Conservation (phyloP, 257 asterid species). For the Mitragyna speciosa region DNA sequence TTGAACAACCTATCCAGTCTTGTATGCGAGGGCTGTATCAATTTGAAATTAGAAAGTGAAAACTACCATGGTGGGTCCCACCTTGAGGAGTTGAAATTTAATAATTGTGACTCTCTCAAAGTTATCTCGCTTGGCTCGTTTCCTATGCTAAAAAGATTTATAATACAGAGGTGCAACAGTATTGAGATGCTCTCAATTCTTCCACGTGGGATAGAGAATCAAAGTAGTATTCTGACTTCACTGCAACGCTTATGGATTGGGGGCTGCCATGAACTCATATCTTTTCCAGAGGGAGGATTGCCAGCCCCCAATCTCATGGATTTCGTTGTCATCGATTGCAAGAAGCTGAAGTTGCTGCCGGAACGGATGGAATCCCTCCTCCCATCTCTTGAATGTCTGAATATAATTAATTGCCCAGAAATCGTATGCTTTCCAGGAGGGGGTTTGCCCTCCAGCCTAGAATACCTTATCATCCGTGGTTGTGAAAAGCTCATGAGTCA, state of each 20-base stretch:
- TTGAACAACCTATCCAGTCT: not conserved
- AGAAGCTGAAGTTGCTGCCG: constrained; percentile 13
- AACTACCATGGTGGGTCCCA: not conserved
- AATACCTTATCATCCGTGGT: rapidly evolving
- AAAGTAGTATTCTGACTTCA: not conserved
- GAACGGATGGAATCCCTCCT: constrained; percentile 4
- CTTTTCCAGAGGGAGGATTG: not conserved
- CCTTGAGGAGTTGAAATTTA: rapidly evolving
- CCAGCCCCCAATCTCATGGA: not conserved
- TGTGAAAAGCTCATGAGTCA: not conserved
- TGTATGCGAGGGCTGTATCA: rapidly evolving
- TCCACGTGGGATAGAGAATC: not conserved
- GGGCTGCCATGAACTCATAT: not conserved
- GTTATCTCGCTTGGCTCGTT: not conserved
- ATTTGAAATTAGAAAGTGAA: not conserved
- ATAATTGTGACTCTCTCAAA: not conserved
- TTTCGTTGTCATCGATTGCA: rapidly evolving
- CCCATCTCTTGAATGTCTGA: not conserved
- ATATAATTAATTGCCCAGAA: not conserved
- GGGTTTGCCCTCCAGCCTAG: constrained; percentile 1
- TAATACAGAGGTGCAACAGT: rapidly evolving
- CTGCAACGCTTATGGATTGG: not conserved
- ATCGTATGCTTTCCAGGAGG: constrained; percentile 10
- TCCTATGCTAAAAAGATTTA: not conserved
- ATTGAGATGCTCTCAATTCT: not conserved